phyloP scores from a whole-genome alignment of 805 yeast genomes.

The Cyberlindnera euphorbiiphila region DNA sequence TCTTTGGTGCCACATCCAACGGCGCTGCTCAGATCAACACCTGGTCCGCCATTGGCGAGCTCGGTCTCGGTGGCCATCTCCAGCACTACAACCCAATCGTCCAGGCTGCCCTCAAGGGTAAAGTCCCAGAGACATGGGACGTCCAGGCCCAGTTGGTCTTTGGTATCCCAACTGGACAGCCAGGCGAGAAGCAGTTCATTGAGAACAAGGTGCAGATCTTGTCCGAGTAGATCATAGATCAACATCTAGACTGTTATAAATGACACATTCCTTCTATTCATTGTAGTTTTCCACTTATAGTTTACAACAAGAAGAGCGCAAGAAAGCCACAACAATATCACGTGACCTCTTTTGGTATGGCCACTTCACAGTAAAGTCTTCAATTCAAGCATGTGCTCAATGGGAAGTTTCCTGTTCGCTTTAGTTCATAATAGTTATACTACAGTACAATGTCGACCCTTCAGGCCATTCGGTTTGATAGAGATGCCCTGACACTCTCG shows the following conservation, averaged over 20 bases:
- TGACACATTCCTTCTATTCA: too few species aligned
- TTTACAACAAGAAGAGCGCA: too few species aligned
- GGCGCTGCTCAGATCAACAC: slow-evolving; percentile 48
- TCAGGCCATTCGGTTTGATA: slow-evolving; percentile 67
- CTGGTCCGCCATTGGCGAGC: slow-evolving; percentile 44
- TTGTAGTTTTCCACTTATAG: too few species aligned
- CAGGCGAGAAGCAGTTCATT: slow-evolving; percentile 38
- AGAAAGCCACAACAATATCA: too few species aligned
- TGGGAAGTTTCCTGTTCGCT: too few species aligned
- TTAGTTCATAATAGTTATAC: too few species aligned
- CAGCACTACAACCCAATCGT: slow-evolving; percentile 50
- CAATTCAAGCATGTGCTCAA: too few species aligned
- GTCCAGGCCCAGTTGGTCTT: slow-evolving; percentile 49
- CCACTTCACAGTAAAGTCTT: too few species aligned
- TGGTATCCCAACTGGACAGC: slow-evolving; percentile 38
- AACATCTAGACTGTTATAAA: too few species aligned
- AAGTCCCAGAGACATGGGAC: slow-evolving; percentile 40
- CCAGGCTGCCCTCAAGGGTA: slow-evolving; percentile 36
- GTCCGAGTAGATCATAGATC: slow-evolving; percentile 11
- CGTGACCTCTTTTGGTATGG: too few species aligned
- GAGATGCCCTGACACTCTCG: slow-evolving; percentile 40
- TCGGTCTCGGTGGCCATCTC: slow-evolving; percentile 47
- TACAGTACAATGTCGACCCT: slow-evolving; percentile 33
- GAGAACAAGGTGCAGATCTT: slow-evolving; percentile 40
- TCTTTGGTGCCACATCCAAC: slow-evolving; percentile 43